These are phyloP conservation scores for Zizania latifolia DNA, from an alignment of 176 grass and related monocot species.

Conservation along the genomic window DNA sequence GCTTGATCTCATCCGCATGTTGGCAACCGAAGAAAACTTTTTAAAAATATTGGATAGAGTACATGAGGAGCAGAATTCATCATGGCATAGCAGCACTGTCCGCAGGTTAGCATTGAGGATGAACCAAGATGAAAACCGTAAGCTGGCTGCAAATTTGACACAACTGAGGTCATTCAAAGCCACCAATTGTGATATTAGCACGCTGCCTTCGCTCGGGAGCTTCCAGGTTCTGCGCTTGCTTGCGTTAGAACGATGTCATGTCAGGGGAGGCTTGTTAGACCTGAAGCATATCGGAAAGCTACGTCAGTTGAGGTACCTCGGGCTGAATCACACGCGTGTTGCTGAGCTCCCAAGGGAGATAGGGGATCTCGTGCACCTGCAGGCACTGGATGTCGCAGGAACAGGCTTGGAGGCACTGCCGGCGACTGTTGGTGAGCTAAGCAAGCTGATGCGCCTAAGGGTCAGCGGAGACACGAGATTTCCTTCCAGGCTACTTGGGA, in stretches of 20 bases:
- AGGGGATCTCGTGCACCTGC: background rate
- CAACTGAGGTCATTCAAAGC: no score
- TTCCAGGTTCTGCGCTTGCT: background rate
- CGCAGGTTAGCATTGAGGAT: no score
- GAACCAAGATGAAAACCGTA: no score
- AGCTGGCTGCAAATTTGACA: no score
- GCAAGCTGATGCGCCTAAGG: background rate
- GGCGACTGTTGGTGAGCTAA: background rate
- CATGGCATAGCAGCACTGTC: no score
- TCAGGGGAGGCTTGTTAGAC: background rate
- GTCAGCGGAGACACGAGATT: accelerated
- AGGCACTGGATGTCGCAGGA: background rate
- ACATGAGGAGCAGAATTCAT: no score
- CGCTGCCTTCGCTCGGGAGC: background rate
- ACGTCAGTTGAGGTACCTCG: conserved; percentile 1
- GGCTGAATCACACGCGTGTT: no score
- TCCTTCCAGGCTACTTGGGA: background rate
- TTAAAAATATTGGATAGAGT: no score
- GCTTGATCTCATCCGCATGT: background rate
- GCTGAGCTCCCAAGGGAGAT: no score
- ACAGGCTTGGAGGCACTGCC: background rate
- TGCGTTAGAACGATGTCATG: background rate
- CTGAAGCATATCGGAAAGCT: no score
- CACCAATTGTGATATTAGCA: background rate
- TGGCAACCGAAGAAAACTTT: background rate